Base-by-base conservation (phyloP, 2,329 filamentous ascomycete genomes). In the Metarhizium album region DNA sequence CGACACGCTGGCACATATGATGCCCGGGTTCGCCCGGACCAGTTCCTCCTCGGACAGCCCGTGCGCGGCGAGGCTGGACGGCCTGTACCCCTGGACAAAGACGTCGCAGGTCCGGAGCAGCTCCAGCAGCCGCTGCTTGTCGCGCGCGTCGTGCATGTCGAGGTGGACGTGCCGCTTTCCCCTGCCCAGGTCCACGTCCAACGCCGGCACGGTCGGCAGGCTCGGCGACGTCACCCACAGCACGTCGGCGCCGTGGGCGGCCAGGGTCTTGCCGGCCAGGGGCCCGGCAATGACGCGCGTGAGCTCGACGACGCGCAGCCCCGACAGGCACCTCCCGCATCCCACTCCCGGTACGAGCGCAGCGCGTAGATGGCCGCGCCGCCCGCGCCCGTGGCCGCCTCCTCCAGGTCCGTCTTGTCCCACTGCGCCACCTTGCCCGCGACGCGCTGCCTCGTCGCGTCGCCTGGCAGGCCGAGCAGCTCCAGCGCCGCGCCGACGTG, bases 221-320 rank as follows among this genome's bases (percentile, higher is more conserved):
- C 75, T 71, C 1, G 80, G 76, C 2, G 78, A 79, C 2, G 83
- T 87, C 38, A 88, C 71, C 59, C 86, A 84, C 53, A 88, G 71
- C 1, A 89, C 83, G 49, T 82, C 76, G 8, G 85, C 85, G 8
- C 85, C 85, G 60, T 87, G 82, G 47, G 85, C 83, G 18, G 83
- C 83, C 1, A 89, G 74, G 0, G 79, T 79, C 40, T 80, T 78
- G 11, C 80, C 79, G 50, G 86, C 82, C 1, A 82, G 77, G 11
- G 84, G 84, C 0, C 82, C 84, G 11, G 84, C 84, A 54, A 89
- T 86, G 52, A 88, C 80, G 18, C 84, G 79, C 59, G 82, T 85
- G 47, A 88, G 68, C 62, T 89, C 85, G 6, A 89, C 72, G 5
- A 88, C 83, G 51, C 82, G 81, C 58, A 88, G 71, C 1, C 84